Conservation (phyloP, 768 basidiomycete species). For the Collybia mongolica region DNA sequence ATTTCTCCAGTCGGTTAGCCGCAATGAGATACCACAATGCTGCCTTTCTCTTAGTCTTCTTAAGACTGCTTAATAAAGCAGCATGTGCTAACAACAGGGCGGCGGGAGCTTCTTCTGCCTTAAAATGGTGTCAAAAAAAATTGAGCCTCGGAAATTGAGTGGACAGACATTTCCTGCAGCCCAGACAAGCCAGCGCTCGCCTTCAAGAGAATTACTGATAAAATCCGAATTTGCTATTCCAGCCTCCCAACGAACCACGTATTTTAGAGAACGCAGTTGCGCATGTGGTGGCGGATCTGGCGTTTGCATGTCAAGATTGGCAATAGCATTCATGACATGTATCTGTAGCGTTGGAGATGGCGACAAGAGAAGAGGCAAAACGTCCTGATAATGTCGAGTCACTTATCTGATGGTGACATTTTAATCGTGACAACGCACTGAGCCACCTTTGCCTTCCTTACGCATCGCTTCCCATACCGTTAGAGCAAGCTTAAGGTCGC, state of each 20-base stretch:
- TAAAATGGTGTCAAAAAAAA: constrained; percentile 14
- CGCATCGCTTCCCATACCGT: constrained; percentile 83
- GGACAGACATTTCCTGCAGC: constrained; percentile 75
- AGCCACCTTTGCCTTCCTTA: constrained; percentile 86
- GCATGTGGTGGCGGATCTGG: constrained; percentile 57
- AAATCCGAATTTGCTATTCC: constrained; percentile 62
- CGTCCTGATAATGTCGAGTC: constrained; percentile 54
- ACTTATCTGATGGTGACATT: constrained; percentile 2
- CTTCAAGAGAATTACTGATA: constrained; percentile 54
- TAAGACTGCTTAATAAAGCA: constrained; percentile 63
- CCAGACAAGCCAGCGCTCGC: constrained; percentile 85
- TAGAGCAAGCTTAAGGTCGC: constrained; percentile 84
- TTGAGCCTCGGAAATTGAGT: neutral
- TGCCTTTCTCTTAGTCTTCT: constrained; percentile 57
- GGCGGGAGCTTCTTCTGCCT: constrained; percentile 83
- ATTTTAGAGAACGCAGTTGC: constrained; percentile 66
- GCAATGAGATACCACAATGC: constrained; percentile 80
- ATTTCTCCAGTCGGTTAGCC: constrained; percentile 78
- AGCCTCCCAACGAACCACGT: constrained; percentile 76
- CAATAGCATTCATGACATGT: constrained; percentile 63
- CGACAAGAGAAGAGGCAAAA: constrained; percentile 70
- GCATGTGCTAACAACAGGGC: constrained; percentile 83
- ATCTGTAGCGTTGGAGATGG: constrained; percentile 61
- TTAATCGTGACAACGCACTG: constrained; percentile 46
- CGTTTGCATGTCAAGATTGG: constrained; percentile 39